A percentile compares a stretch with the other conserved stretches of the same genome.
Evolutionary conservation across 768 basidiomycete genomes (phyloP).

Genomic region (Strobilomyces echinocephalus): DNA sequence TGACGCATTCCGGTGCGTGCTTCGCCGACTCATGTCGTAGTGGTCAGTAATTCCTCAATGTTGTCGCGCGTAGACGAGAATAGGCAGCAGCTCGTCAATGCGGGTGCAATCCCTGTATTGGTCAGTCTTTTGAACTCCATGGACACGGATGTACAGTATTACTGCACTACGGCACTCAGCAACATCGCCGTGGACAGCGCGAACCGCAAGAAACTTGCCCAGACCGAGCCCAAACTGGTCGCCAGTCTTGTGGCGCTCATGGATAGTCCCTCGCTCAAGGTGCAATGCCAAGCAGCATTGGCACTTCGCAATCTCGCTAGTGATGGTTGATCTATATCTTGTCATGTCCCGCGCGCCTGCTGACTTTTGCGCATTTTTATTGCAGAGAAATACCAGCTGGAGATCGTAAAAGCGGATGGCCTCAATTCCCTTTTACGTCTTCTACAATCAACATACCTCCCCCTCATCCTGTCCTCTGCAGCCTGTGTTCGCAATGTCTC

Average conservation of each 20-base stretch:
- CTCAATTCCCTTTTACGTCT: conserved; percentile 88
- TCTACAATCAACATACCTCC: conserved; percentile 93
- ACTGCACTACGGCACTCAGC: conserved; percentile 96
- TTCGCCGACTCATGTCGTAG: not conserved
- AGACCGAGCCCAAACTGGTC: conserved; percentile 92
- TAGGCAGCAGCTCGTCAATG: conserved; percentile 95
- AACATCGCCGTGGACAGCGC: conserved; percentile 97
- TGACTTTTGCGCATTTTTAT: conserved; percentile 1
- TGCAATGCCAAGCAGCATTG: conserved; percentile 96
- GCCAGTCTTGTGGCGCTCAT: conserved; percentile 90
- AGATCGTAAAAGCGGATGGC: conserved; percentile 95
- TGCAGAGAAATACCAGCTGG: conserved; percentile 95
- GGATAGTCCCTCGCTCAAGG: conserved; percentile 96
- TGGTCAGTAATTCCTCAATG: conserved; percentile 3
- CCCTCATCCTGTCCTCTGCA: conserved; percentile 95
- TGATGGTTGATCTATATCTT: conserved; percentile 56
- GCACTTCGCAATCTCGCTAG: conserved; percentile 95
- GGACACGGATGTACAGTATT: conserved; percentile 99
- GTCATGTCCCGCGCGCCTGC: conserved; percentile 15
- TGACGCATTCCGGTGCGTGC: conserved; percentile 92
- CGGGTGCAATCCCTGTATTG: conserved; percentile 95
- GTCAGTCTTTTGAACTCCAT: conserved; percentile 91
- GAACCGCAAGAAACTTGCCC: conserved; percentile 92
- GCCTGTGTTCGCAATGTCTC: conserved; percentile 99
- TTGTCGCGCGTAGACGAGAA: conserved; percentile 72